Conservation (phyloP, 176 grass and related monocot species). For the Oryza rufipogon region DNA sequence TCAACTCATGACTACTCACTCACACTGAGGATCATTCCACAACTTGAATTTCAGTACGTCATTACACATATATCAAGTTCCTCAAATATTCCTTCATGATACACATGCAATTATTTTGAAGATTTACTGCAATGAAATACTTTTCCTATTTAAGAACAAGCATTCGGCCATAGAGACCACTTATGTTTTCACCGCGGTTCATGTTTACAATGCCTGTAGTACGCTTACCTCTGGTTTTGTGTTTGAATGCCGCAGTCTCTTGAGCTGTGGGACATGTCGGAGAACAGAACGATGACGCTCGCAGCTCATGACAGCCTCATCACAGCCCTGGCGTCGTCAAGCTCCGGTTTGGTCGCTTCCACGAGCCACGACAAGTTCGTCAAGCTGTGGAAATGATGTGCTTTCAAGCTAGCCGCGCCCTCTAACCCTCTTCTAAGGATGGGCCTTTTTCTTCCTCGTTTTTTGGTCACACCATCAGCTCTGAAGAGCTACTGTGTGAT, state of each 20-base stretch:
- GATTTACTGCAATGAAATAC: background rate
- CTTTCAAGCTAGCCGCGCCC: too few relatives aligned
- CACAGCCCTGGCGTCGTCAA: conserved; percentile 65
- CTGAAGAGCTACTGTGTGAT: background rate
- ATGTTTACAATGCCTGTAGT: background rate
- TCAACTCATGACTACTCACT: background rate
- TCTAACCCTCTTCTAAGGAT: background rate
- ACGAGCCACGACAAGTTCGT: conserved; percentile 81
- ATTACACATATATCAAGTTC: background rate
- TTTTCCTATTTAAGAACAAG: background rate
- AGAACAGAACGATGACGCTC: conserved; percentile 75
- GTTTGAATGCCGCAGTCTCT: conserved; percentile 61
- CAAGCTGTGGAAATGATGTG: conserved; percentile 79
- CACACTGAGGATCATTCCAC: background rate
- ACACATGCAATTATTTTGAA: background rate
- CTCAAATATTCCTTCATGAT: background rate
- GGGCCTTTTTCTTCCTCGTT: background rate
- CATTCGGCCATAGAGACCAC: background rate
- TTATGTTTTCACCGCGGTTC: background rate
- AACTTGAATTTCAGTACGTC: background rate
- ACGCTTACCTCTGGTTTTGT: background rate
- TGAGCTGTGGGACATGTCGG: conserved; percentile 87
- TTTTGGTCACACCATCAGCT: conserved; percentile 31
- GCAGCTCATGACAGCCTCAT: conserved; percentile 63
- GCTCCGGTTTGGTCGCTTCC: conserved; percentile 72